phyloP scores from a whole-genome alignment of 805 yeast species.

The Martiniozyma abietophila region DNA sequence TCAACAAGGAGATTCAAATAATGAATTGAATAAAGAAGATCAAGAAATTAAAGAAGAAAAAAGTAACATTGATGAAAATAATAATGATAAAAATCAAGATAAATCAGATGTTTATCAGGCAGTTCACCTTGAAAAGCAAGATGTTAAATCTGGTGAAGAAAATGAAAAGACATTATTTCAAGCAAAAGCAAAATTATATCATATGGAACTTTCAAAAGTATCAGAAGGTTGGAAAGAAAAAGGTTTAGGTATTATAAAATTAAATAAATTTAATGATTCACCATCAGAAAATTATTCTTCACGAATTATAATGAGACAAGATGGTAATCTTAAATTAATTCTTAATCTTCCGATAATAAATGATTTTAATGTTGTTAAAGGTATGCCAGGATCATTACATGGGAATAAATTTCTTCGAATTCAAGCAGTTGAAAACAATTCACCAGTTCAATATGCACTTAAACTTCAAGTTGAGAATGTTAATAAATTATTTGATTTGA shows the following conservation, averaged over 20 bases:
- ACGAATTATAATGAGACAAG: slow-evolving; percentile 85
- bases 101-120: slow-evolving; percentile 34
- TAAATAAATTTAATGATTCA: slow-evolving; percentile 38
- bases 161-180: slow-evolving; percentile 61
- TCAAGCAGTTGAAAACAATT: slow-evolving; percentile 50
- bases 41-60: slow-evolving; percentile 11
- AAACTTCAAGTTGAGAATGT: slow-evolving; percentile 58
- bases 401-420: slow-evolving; percentile 80
- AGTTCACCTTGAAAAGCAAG: slow-evolving; percentile 52
- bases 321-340: slow-evolving; percentile 74
- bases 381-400: slow-evolving; percentile 76
- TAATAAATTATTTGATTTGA: slow-evolving; percentile 44
- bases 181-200: slow-evolving; percentile 71
- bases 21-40: slow-evolving; percentile 12
- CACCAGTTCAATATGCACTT: slow-evolving; percentile 77
- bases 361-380: slow-evolving; percentile 58
- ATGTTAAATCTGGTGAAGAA: slow-evolving; percentile 83
- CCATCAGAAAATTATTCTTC: slow-evolving; percentile 31
- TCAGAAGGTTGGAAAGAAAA: slow-evolving; percentile 90
- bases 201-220: slow-evolving; percentile 54
- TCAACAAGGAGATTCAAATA: slow-evolving; percentile 10
- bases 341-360: slow-evolving; percentile 61
- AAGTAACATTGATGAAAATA: slow-evolving; percentile 17
- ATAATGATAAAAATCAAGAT: slow-evolving; percentile 19
- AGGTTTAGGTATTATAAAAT: slow-evolving; percentile 82